Conservation (phyloP, 352 stramenopile genomes). For the Phytophthora ramorum region DNA sequence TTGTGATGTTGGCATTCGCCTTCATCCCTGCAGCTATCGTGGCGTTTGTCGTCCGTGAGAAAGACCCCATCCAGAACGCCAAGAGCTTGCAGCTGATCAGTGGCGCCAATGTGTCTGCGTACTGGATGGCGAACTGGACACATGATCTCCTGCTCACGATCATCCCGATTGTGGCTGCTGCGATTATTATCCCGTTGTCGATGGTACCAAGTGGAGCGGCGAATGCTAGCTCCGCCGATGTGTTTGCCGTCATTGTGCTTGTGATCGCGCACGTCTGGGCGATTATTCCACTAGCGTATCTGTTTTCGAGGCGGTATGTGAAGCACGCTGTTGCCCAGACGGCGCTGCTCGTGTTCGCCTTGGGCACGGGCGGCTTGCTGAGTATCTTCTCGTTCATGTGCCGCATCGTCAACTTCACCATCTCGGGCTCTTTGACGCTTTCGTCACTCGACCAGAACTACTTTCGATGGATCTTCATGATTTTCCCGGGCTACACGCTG, state of each 20-base stretch:
- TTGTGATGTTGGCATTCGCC: conserved; percentile 73
- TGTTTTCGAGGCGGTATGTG: conserved; percentile 66
- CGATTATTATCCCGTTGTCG: conserved; percentile 49
- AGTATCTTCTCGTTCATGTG: conserved; percentile 85
- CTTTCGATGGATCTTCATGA: conserved; percentile 73
- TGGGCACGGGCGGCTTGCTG: conserved; percentile 65
- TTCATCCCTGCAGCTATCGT: conserved; percentile 74
- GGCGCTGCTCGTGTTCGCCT: conserved; percentile 66
- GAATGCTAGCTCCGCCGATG: conserved; percentile 35
- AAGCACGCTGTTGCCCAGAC: conserved; percentile 71
- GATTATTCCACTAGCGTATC: conserved; percentile 67
- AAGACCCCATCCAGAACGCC: conserved; percentile 69
- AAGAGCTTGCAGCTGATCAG: conserved; percentile 75
- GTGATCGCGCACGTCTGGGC: conserved; percentile 52
- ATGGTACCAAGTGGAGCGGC: conserved; percentile 24
- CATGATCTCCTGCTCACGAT: conserved; percentile 60
- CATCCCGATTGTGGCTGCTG: conserved; percentile 41
- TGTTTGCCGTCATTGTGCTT: conserved; percentile 48
- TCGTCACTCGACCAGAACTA: conserved; percentile 72
- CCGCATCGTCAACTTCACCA: conserved; percentile 62
- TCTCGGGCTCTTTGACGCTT: conserved; percentile 48
- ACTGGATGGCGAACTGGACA: conserved; percentile 65
- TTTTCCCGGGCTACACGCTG: conserved; percentile 72
- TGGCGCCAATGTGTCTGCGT: conserved; percentile 56
- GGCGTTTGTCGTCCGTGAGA: conserved; percentile 70